phyloP scores from a whole-genome alignment of 2,329 filamentous ascomycete species.

The Phialophora chinensis region DNA sequence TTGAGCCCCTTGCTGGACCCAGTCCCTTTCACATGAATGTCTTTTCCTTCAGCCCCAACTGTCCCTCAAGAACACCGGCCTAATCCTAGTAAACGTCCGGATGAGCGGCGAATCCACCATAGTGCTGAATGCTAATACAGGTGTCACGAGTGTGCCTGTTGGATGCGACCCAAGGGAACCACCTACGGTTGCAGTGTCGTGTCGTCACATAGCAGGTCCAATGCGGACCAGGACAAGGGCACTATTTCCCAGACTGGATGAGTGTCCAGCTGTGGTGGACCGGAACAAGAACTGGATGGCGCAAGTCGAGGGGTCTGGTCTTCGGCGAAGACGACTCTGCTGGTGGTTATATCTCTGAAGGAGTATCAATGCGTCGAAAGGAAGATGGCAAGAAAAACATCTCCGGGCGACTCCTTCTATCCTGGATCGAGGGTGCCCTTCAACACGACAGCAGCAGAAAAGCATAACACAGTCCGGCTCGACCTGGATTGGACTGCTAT shows the following conservation, averaged over 20 bases:
- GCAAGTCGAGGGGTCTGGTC: background rate
- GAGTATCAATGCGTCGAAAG: too few species aligned
- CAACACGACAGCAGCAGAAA: background rate
- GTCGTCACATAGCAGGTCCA: too few species aligned
- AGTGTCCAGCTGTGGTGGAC: background rate
- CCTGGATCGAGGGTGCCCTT: too few species aligned
- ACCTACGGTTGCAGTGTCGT: too few species aligned
- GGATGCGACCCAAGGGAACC: too few species aligned
- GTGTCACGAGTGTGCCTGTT: background rate
- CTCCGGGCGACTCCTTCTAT: too few species aligned
- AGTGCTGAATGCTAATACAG: background rate
- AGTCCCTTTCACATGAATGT: background rate
- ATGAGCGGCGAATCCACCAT: background rate
- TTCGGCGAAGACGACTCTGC: background rate
- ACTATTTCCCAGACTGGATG: background rate
- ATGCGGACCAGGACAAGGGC: background rate
- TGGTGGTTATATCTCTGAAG: background rate
- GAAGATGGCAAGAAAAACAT: too few species aligned
- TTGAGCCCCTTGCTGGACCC: background rate
- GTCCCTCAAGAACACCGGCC: background rate
- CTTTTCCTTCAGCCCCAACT: background rate
- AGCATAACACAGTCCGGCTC: background rate
- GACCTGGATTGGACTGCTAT: background rate
- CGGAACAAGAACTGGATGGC: background rate
- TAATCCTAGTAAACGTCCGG: background rate